Conservation (phyloP, 139 green algal species). For the Chlorella ohadii region DNA sequence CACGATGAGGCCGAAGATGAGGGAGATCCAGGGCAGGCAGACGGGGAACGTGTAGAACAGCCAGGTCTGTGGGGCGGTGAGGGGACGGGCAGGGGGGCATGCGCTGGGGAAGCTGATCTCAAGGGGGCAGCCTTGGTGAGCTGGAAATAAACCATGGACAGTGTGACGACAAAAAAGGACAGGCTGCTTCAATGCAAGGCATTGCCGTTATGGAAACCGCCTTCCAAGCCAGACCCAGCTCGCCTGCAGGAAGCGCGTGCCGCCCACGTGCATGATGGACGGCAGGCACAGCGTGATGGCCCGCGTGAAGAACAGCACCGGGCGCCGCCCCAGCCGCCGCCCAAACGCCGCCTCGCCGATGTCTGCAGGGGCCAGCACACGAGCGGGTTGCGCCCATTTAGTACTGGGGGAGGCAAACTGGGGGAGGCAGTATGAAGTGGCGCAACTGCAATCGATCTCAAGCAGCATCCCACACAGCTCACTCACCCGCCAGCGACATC, state of each 20-base stretch:
- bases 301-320: background rate
- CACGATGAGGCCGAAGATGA: slow-evolving; percentile 11
- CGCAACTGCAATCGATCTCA: no score
- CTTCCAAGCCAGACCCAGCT: background rate
- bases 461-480: no score
- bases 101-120: no score
- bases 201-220: no score
- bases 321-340: background rate
- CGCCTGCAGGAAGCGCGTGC: slow-evolving; percentile 34
- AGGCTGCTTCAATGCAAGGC: no score
- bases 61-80: background rate
- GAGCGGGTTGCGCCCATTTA: background rate
- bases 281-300: slow-evolving; percentile 16
- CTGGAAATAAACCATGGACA: no score
- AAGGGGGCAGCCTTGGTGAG: no score
- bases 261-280: slow-evolving; percentile 16
- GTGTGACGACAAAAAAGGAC: no score
- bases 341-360: slow-evolving; percentile 23
- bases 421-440: no score
- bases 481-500: slow-evolving; percentile 11
- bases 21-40: slow-evolving; percentile 31
- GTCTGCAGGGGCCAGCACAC: background rate
- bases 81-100: no score
- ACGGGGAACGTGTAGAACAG: slow-evolving; percentile 21
- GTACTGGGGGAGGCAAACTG: no score